Conservation (phyloP, 108 stramenopile species). For the Cyclotella choctawhatcheeana region DNA sequence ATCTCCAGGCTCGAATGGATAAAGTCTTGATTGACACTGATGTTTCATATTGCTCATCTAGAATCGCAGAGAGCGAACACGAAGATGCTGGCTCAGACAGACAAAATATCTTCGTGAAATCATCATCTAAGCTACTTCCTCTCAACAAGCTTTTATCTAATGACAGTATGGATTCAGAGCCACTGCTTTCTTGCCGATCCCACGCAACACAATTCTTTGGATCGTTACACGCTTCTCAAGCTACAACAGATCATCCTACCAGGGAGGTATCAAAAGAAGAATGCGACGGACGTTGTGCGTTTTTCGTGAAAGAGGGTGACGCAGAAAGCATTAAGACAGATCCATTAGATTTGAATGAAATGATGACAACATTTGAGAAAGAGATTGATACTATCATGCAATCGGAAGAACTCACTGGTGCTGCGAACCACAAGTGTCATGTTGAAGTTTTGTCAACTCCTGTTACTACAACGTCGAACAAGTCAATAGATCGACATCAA, state of each 20-base stretch:
- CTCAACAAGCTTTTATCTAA: conserved; percentile 32
- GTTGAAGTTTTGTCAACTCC: background rate
- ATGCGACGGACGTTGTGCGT: conserved; percentile 10
- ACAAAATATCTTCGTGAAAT: conserved; percentile 32
- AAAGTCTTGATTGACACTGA: conserved; percentile 6
- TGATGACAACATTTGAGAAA: conserved; percentile 14
- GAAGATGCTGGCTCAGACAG: background rate
- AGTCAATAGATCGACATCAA: background rate
- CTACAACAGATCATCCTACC: background rate
- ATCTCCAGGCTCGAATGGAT: conserved; percentile 1
- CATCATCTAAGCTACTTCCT: conserved; percentile 14
- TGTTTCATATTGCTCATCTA: conserved; percentile 4
- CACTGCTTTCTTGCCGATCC: conserved; percentile 36
- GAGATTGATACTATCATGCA: conserved; percentile 11
- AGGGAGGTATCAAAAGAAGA: background rate
- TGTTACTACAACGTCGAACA: background rate
- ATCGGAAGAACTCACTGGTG: background rate
- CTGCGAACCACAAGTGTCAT: background rate
- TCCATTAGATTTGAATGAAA: conserved; percentile 2
- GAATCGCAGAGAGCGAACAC: background rate
- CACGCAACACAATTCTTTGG: conserved; percentile 7
- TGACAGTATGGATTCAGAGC: conserved; percentile 52
- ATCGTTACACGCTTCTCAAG: background rate
- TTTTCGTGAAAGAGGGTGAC: background rate
- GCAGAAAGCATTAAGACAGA: background rate